Conservation (phyloP, 192 early-diverging fungal genomes). For the Entomortierella lignicola region DNA sequence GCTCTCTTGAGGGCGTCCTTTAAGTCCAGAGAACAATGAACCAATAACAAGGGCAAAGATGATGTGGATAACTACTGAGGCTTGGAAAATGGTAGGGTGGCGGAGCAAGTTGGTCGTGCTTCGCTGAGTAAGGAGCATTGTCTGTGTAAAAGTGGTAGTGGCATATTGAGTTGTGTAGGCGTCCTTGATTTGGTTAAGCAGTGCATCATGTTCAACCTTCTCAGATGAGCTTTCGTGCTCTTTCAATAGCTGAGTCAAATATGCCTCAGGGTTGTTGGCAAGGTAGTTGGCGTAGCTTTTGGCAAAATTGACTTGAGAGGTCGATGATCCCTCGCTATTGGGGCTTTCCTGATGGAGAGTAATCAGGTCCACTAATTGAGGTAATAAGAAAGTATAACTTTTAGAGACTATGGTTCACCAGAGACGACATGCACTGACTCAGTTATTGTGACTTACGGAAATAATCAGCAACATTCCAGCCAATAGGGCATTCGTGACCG, state of each 20-base stretch:
- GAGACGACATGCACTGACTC: no score
- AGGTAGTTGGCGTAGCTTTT: constrained; percentile 22
- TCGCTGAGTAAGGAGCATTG: constrained; percentile 65
- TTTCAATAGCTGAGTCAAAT: constrained; percentile 22
- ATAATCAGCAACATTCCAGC: constrained; percentile 95
- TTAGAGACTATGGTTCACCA: no score
- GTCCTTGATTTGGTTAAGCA: constrained; percentile 33
- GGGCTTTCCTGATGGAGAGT: constrained; percentile 22
- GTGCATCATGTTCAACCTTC: constrained; percentile 28
- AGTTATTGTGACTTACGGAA: constrained; percentile 67
- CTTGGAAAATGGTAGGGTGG: constrained; percentile 69
- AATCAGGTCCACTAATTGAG: constrained; percentile 35
- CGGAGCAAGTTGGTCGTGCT: constrained; percentile 75
- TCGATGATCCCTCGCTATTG: not conserved
- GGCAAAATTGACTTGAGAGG: constrained; percentile 17
- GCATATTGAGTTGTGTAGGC: constrained; percentile 45
- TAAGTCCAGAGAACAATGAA: constrained; percentile 46
- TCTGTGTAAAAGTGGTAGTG: constrained; percentile 61
- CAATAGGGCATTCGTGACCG: constrained; percentile 88
- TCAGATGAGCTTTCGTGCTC: constrained; percentile 22
- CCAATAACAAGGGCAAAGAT: constrained; percentile 58
- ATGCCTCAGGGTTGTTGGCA: constrained; percentile 20
- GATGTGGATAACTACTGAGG: constrained; percentile 67
- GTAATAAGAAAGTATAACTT: no score
- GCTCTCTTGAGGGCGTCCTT: constrained; percentile 39